Evolutionary conservation across 106 monocot species (phyloP).

Genomic region (Hemerocallis citrina): DNA sequence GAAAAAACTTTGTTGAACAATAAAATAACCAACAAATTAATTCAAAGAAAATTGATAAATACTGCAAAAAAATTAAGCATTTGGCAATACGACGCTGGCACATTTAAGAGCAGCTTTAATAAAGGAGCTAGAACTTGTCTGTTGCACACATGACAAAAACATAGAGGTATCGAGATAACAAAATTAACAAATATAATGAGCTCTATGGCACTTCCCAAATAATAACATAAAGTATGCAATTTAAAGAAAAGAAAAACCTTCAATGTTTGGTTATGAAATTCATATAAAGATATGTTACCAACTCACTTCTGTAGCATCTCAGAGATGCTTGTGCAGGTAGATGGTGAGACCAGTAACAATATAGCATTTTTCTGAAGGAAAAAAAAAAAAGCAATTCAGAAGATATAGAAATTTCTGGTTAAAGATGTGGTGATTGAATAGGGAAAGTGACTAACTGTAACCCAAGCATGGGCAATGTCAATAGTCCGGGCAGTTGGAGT

Average conservation of each 20-base stretch:
- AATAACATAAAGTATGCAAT: no score
- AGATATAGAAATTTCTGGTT: background rate
- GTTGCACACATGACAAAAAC: no score
- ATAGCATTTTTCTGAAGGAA: conserved; percentile 30
- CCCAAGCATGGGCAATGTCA: conserved; percentile 32
- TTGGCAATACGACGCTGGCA: no score
- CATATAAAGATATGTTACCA: background rate
- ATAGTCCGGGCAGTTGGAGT: conserved; percentile 35
- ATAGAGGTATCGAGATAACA: no score
- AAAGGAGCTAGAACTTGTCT: no score
- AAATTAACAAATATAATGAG: no score
- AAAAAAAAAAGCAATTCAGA: background rate
- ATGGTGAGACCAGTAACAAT: conserved; percentile 21
- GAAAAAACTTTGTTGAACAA: background rate
- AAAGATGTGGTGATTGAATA: background rate
- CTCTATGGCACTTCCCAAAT: no score
- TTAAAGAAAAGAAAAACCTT: no score
- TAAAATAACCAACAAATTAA: background rate
- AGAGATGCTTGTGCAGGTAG: conserved; percentile 14
- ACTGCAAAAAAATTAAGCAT: no score
- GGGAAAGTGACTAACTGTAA: conserved; percentile 12
- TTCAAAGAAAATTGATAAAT: no score
- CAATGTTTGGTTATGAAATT: background rate
- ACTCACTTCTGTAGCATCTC: conserved; percentile 30
- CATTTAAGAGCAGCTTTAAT: no score